Evolutionary conservation across 1,284 basidiomycete genomes (phyloP).

Genomic region (Ceratobasidium sp.): DNA sequence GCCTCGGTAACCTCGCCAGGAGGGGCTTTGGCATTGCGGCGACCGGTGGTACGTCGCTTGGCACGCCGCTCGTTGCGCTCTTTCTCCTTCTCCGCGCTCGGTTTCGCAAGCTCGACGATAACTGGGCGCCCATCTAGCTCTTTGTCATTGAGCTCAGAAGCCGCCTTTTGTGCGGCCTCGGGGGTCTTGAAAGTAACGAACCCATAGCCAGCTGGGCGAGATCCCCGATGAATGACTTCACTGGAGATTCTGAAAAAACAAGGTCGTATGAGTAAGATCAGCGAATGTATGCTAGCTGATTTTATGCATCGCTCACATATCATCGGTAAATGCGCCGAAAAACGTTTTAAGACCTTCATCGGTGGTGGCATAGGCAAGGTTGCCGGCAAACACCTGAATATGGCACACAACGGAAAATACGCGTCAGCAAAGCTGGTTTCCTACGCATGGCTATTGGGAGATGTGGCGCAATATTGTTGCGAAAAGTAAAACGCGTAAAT

Average conservation of each 20-base stretch:
- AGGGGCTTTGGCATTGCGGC: constrained; percentile 84
- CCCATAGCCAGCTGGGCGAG: constrained; percentile 89
- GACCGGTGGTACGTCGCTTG: constrained; percentile 78
- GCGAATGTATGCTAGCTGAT: constrained; percentile 51
- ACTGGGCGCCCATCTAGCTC: constrained; percentile 90
- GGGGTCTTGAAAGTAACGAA: constrained; percentile 87
- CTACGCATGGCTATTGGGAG: not conserved
- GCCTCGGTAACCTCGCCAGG: constrained; percentile 88
- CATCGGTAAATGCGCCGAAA: constrained; percentile 84
- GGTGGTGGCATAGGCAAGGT: constrained; percentile 89
- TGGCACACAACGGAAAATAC: constrained; percentile 54
- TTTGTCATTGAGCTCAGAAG: constrained; percentile 86
- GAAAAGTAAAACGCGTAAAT: constrained; percentile 11
- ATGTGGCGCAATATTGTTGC: constrained; percentile 32
- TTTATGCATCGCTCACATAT: constrained; percentile 73
- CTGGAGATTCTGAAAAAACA: constrained; percentile 70
- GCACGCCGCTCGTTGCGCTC: constrained; percentile 80
- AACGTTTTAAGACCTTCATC: constrained; percentile 91
- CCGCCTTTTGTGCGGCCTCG: constrained; percentile 88
- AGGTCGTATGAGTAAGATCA: constrained; percentile 53
- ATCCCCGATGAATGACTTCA: constrained; percentile 84
- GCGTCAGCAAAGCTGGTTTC: constrained; percentile 30
- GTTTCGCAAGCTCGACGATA: constrained; percentile 91
- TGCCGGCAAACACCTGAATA: constrained; percentile 88
- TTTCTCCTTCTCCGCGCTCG: constrained; percentile 86